Conservation (phyloP, 768 basidiomycete species). For the Suillus hirtellus region DNA sequence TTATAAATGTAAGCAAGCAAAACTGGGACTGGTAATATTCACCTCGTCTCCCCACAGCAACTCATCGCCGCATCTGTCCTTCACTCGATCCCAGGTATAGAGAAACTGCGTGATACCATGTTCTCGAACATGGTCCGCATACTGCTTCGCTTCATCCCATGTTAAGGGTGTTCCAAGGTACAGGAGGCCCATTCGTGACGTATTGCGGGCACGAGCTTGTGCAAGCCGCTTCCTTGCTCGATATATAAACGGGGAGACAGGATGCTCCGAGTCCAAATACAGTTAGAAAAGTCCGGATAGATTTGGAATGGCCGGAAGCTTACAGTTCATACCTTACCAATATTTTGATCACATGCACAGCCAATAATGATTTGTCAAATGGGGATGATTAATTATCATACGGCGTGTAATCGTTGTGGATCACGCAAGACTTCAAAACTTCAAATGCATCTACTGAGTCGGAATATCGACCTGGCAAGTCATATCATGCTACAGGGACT, state of each 20-base stretch:
- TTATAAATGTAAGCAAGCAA: neutral
- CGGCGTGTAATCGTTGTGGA: neutral
- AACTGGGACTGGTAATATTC: conserved; percentile 17
- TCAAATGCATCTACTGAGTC: too few relatives aligned
- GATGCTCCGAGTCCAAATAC: conserved; percentile 10
- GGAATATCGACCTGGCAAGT: too few relatives aligned
- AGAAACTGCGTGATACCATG: conserved; percentile 97
- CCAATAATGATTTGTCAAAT: conserved; percentile 11
- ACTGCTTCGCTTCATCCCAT: conserved; percentile 87
- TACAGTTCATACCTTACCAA: neutral
- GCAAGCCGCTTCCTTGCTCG: neutral
- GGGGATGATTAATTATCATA: neutral
- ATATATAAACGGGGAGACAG: neutral
- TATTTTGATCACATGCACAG: neutral
- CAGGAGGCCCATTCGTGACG: conserved; percentile 78
- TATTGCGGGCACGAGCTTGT: conserved; percentile 10
- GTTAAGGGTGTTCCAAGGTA: conserved; percentile 89
- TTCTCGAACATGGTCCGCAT: conserved; percentile 84
- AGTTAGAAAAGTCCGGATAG: neutral
- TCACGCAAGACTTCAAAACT: neutral
- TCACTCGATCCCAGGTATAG: conserved; percentile 89
- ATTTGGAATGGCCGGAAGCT: conserved; percentile 3
- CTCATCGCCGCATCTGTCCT: conserved; percentile 88
- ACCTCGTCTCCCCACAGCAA: conserved; percentile 99
- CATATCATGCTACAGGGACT: neutral